Conservation (phyloP, 2,329 filamentous ascomycete species). For the Coleophoma crateriformis region DNA sequence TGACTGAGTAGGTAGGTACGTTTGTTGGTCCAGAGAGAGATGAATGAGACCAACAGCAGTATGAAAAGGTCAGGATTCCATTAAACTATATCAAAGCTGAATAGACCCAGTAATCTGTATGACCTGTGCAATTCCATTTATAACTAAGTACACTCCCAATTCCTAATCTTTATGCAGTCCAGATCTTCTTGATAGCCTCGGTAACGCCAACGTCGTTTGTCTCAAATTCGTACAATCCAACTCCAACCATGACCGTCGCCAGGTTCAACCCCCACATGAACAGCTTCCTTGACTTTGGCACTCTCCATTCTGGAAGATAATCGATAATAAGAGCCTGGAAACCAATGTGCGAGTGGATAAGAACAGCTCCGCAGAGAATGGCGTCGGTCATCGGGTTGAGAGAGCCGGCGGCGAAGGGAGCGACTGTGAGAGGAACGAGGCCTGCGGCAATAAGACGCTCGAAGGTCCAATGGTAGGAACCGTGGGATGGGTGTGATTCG, state of each 20-base stretch:
- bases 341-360: constrained; percentile 93
- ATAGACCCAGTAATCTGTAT: too few relatives aligned
- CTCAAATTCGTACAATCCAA: constrained; percentile 97
- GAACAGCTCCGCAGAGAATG: constrained; percentile 72
- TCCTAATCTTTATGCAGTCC: constrained; percentile 61
- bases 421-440: constrained; percentile 80
- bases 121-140: too few relatives aligned
- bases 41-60: too few relatives aligned
- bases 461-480: constrained; percentile 98
- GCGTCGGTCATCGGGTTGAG: constrained; percentile 88
- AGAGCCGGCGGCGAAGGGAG: constrained; percentile 87
- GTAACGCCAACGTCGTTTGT: constrained; percentile 96
- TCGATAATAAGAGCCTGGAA: constrained; percentile 89
- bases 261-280: constrained; percentile 74
- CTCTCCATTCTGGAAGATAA: constrained; percentile 72
- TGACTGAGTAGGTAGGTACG: too few relatives aligned
- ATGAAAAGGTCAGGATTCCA: too few relatives aligned
- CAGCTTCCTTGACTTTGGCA: constrained; percentile 61
- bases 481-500: constrained; percentile 68
- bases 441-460: constrained; percentile 79
- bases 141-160: neutral
- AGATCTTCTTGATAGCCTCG: constrained; percentile 81
- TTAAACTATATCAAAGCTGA: too few relatives aligned
- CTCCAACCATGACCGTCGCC: constrained; percentile 73
- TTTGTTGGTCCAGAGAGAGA: too few relatives aligned